phyloP scores from a whole-genome alignment of 2,329 filamentous ascomycete species.

The Sporothrix globosa region DNA sequence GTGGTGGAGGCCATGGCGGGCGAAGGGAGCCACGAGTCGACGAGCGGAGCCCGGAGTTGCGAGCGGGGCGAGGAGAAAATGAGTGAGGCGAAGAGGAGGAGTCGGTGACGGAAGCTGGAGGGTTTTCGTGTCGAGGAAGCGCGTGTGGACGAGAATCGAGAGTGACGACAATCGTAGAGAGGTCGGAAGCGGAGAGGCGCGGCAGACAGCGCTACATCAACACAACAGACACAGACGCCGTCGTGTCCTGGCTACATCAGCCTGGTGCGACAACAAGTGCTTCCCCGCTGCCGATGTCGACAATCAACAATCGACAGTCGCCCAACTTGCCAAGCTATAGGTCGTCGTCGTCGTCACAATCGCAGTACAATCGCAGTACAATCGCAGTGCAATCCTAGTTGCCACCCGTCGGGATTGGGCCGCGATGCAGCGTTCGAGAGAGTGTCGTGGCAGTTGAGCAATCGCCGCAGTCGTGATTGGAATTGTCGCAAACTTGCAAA shows the following conservation, averaged over 20 bases:
- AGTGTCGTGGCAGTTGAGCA: not conserved
- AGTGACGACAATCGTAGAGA: not conserved
- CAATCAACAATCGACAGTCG: not conserved
- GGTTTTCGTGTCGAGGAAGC: not conserved
- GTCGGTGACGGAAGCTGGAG: not conserved
- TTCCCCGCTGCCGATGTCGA: not conserved
- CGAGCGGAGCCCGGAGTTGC: not conserved
- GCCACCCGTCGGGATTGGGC: not conserved
- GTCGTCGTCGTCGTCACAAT: not conserved
- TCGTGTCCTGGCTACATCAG: not conserved
- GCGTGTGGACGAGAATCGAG: not conserved
- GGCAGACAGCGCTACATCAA: not conserved
- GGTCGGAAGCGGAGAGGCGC: not conserved
- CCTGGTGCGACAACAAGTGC: not conserved
- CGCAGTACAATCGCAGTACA: not conserved
- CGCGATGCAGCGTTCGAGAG: not conserved
- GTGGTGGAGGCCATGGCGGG: slow-evolving; percentile 45
- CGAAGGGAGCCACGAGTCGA: not conserved
- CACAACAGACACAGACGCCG: not conserved
- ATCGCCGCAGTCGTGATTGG: not conserved
- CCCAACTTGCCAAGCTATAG: not conserved
- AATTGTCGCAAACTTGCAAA: not conserved
- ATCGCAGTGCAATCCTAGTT: not conserved
- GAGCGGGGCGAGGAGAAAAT: not conserved
- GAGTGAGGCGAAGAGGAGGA: too few relatives aligned